These are phyloP conservation scores for Saccharomyces hybrid DNA, from an alignment of 1,139 yeast species.

Conservation along the genomic window DNA sequence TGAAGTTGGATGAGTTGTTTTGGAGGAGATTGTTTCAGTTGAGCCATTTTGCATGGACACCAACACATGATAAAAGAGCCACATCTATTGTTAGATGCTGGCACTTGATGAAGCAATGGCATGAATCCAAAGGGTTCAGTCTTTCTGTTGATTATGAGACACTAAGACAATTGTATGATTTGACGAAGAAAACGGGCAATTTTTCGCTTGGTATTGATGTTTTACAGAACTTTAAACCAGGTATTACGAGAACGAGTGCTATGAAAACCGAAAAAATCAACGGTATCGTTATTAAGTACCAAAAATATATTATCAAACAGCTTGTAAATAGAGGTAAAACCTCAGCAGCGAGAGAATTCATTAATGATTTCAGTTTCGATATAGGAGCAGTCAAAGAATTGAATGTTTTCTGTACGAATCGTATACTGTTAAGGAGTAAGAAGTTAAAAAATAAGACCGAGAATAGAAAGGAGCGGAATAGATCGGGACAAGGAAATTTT, in stretches of 20 bases:
- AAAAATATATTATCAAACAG: neutral
- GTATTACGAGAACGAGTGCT: constrained; percentile 3
- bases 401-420: neutral
- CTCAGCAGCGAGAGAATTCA: neutral
- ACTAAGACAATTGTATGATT: constrained; percentile 7
- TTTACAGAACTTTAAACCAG: constrained; percentile 7
- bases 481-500: constrained; percentile 19
- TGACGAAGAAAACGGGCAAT: constrained; percentile 10
- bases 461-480: constrained; percentile 9
- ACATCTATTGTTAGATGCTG: constrained; percentile 12
- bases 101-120: constrained; percentile 22
- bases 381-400: neutral
- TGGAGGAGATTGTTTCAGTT: constrained; percentile 25
- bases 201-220: constrained; percentile 18
- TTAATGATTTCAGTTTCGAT: neutral
- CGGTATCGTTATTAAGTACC: neutral
- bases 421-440: neutral
- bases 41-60: constrained; percentile 12
- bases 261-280: neutral
- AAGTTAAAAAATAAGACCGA: constrained; percentile 9
- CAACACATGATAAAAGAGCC: constrained; percentile 10
- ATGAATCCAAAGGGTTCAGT: constrained; percentile 6
- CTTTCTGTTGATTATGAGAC: constrained; percentile 15
- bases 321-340: neutral
- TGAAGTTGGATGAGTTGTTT: constrained; percentile 15